Evolutionary conservation across 495 filamentous ascomycete genomes (phyloP).

Genomic region (Polyplosphaeria fusca): DNA sequence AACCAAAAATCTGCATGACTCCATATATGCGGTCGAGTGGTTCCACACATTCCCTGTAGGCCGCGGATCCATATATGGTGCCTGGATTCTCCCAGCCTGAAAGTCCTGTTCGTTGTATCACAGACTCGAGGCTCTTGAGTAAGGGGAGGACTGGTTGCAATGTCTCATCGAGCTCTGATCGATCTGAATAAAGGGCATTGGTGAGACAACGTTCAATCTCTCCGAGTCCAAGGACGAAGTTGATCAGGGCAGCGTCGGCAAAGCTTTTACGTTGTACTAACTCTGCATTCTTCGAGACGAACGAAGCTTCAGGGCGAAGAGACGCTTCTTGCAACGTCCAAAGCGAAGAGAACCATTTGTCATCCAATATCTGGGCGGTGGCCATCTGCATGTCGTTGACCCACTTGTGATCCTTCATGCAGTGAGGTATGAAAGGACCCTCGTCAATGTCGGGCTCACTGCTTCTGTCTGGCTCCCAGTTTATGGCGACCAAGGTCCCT

Average conservation of each 20-base stretch:
- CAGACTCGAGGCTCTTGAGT: neutral
- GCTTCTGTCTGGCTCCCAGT: neutral
- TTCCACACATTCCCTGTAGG: neutral
- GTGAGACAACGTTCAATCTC: neutral
- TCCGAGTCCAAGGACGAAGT: neutral
- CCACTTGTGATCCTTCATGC: neutral
- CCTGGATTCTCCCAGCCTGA: neutral
- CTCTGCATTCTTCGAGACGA: neutral
- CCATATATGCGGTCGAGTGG: neutral
- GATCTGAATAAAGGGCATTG: neutral
- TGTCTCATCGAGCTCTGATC: neutral
- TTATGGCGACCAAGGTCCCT: neutral
- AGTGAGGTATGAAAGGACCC: neutral
- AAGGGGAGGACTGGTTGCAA: neutral
- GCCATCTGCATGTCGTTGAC: neutral
- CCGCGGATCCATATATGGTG: neutral
- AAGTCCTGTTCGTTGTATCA: neutral
- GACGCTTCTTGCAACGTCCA: neutral
- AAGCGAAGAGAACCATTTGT: neutral
- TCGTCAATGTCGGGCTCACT: neutral
- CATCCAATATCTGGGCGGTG: neutral
- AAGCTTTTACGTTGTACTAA: neutral
- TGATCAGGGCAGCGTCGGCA: neutral
- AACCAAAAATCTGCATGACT: neutral
- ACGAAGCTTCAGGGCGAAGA: neutral